A percentile compares a stretch with the other conserved stretches of the same genome.
phyloP scores from a whole-genome alignment of 1,139 yeast genomes.

The Scheffersomyces parashehatae region DNA sequence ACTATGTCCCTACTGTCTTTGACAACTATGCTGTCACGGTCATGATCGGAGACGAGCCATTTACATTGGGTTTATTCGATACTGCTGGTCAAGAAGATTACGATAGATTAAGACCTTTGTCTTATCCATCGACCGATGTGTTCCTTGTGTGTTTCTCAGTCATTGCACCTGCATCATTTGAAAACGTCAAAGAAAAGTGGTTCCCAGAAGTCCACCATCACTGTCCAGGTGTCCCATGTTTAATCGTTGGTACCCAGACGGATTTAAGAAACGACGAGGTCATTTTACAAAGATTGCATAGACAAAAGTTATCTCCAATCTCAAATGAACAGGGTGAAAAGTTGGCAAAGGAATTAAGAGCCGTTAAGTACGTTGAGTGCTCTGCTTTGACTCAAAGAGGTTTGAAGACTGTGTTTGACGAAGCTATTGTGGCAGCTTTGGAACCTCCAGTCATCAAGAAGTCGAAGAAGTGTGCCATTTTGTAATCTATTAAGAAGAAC shows the following conservation, averaged over 20 bases:
- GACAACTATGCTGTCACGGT: conserved; percentile 98
- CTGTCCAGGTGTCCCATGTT: conserved; percentile 96
- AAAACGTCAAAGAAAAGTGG: conserved; percentile 97
- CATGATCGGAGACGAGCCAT: conserved; percentile 98
- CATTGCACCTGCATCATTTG: conserved; percentile 96
- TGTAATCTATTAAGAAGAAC: conserved; percentile 6
- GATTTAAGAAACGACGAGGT: conserved; percentile 94
- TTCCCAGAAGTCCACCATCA: conserved; percentile 97
- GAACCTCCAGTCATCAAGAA: conserved; percentile 88
- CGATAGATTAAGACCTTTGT: conserved; percentile 92
- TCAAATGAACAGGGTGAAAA: conserved; percentile 86
- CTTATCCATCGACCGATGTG: conserved; percentile 96
- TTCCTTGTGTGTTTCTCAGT: conserved; percentile 93
- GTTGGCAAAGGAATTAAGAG: conserved; percentile 89
- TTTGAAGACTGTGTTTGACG: conserved; percentile 92
- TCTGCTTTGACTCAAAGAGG: conserved; percentile 98
- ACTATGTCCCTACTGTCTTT: conserved; percentile 92
- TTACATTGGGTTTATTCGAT: conserved; percentile 92
- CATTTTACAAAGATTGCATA: conserved; percentile 81
- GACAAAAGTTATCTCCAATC: conserved; percentile 89
- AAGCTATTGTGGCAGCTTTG: conserved; percentile 93
- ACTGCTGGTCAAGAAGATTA: conserved; percentile 99
- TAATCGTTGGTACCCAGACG: conserved; percentile 93
- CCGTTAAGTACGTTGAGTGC: conserved; percentile 95
- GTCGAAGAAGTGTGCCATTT: conserved; percentile 71